Conservation (phyloP, 306 rosid genomes). For the Carpinus fangiana region DNA sequence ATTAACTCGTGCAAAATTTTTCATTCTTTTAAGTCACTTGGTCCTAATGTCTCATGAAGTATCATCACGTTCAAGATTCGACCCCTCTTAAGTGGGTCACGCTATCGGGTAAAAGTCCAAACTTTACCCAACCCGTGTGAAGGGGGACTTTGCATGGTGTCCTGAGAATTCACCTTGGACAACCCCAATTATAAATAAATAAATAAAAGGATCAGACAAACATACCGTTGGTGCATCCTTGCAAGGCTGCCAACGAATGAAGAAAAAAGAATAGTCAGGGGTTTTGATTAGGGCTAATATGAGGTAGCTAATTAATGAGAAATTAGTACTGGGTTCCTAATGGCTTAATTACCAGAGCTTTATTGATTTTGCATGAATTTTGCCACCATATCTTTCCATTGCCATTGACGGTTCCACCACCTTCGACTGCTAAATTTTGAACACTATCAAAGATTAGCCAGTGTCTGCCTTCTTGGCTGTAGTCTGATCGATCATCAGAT, state of each 20-base stretch:
- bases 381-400: slow-evolving; percentile 83
- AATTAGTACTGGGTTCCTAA: not conserved
- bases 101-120: too few species aligned
- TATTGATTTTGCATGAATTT: slow-evolving; percentile 64
- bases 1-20: too few species aligned
- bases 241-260: slow-evolving; percentile 70
- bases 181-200: too few species aligned
- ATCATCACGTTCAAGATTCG: too few species aligned
- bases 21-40: too few species aligned
- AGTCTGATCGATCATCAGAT: slow-evolving; percentile 48
- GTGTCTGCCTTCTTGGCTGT: slow-evolving; percentile 32
- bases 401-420: slow-evolving; percentile 78
- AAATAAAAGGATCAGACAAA: not conserved
- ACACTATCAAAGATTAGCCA: slow-evolving; percentile 58
- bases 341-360: slow-evolving; percentile 38
- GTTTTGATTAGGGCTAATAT: not conserved
- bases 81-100: too few species aligned
- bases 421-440: slow-evolving; percentile 39
- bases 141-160: too few species aligned
- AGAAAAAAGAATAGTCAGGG: slow-evolving; percentile 19
- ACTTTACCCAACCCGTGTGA: too few species aligned
- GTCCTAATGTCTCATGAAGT: too few species aligned
- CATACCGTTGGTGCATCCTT: slow-evolving; percentile 80
- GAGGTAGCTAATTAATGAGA: not conserved
- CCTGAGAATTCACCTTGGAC: too few species aligned